Conservation (phyloP, 768 basidiomycete species). For the Leccinum broughii region DNA sequence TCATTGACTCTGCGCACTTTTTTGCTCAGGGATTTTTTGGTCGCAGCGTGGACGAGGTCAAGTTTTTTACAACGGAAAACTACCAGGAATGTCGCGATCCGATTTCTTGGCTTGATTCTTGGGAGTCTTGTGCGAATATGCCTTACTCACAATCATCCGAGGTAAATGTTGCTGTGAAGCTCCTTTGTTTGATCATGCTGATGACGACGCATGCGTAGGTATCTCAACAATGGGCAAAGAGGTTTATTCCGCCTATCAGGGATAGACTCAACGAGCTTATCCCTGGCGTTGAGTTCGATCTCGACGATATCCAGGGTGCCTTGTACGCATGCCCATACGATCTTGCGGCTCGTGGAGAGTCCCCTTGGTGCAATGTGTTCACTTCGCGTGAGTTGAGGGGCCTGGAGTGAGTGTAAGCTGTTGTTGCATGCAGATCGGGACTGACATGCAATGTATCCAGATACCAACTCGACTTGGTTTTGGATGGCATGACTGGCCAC, state of each 20-base stretch:
- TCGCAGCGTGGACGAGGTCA: slow-evolving; percentile 23
- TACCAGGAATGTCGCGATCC: slow-evolving; percentile 26
- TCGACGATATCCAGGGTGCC: slow-evolving; percentile 37
- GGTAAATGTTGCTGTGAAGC: not conserved
- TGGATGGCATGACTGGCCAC: slow-evolving; percentile 37
- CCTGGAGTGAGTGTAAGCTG: slow-evolving; percentile 35
- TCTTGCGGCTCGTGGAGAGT: slow-evolving; percentile 34
- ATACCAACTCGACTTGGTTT: slow-evolving; percentile 39
- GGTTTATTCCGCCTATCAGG: slow-evolving; percentile 39
- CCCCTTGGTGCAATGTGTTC: slow-evolving; percentile 46
- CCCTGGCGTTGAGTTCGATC: slow-evolving; percentile 33
- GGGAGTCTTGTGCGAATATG: slow-evolving; percentile 35
- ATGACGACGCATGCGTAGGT: slow-evolving; percentile 2
- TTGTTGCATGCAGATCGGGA: not conserved
- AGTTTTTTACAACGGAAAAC: slow-evolving; percentile 33
- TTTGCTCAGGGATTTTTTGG: slow-evolving; percentile 43
- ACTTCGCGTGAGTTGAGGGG: slow-evolving; percentile 31
- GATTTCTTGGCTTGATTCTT: slow-evolving; percentile 42
- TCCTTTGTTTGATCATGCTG: not conserved
- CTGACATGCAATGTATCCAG: slow-evolving; percentile 10
- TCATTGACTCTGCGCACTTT: slow-evolving; percentile 42
- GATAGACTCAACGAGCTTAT: slow-evolving; percentile 36
- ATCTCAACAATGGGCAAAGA: slow-evolving; percentile 31
- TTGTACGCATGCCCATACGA: slow-evolving; percentile 45
- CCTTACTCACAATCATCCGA: not conserved